phyloP scores from a whole-genome alignment of 345 rosid genomes.

The Lagerstroemia speciosa region DNA sequence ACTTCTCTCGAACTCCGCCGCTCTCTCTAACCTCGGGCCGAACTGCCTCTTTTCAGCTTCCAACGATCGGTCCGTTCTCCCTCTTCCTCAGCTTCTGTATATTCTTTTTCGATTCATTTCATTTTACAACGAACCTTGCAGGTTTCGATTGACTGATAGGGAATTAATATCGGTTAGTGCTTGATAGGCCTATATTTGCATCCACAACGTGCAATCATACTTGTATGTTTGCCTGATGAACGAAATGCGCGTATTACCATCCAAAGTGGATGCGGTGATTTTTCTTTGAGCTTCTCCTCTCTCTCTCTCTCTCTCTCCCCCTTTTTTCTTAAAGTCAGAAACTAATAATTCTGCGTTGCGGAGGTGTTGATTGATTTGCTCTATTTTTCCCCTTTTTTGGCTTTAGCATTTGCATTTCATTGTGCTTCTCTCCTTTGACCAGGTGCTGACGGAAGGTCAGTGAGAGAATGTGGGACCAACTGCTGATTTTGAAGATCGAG shows the following conservation, averaged over 20 bases:
- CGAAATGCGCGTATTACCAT: background rate
- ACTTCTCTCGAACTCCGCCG: background rate
- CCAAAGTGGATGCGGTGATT: background rate
- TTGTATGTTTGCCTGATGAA: background rate
- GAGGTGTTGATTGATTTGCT: background rate
- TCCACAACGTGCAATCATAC: background rate
- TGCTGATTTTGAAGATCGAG: background rate
- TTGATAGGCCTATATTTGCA: background rate
- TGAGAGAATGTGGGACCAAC: constrained; percentile 7
- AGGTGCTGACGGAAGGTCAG: constrained; percentile 33
- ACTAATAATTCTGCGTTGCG: background rate
- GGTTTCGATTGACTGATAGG: background rate
- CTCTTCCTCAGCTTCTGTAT: background rate
- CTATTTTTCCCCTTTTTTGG: background rate
- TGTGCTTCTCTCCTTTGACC: constrained; percentile 9
- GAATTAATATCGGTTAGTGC: background rate
- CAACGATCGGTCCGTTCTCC: background rate
- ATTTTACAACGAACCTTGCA: background rate
- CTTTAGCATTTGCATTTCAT: no score
- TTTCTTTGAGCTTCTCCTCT: background rate
- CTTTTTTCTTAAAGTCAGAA: background rate
- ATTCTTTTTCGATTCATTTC: background rate
- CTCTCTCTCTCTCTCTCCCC: no score
- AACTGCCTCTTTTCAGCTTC: background rate
- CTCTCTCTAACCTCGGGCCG: background rate